Base-by-base conservation (phyloP, 805 yeast species). In the Metschnikowia vanudenii region DNA sequence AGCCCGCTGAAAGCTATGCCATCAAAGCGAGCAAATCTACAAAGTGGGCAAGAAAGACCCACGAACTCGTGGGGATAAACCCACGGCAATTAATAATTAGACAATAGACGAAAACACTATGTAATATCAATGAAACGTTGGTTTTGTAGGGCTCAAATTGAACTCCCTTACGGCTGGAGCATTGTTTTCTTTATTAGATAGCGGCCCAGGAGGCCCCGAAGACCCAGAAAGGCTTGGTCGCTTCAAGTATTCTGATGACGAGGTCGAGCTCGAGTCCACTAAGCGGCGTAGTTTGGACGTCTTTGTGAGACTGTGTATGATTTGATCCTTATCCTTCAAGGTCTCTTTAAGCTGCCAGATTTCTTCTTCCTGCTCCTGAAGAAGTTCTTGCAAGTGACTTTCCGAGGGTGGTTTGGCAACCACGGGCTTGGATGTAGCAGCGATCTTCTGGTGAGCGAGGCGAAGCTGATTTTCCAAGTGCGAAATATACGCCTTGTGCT, bases 271-370 rank as follows among this genome's bases (percentile, higher is more conserved):
- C 12, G 71, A 62, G 34, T 70, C 76, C 9, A 71, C 74, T 28
- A 72, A 53, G 41, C 74, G 59, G 29, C 91, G 74, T 29, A 85
- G 74, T 56, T 82, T 75, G 30, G 80, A 75, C 2, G 88, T 79
- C 38, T 85, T 80, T 30, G 84, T 80, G 46, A 89, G 68, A 1
- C 92, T 89, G 49, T 78, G 80, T 47, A 90, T 86, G 52, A 90
- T 83, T 38, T 82, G 81, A 55, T 89, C 96, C 62, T 89, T 90
- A 52, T 85, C 87, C 38, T 77, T 75, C 32, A 87, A 58, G 37
- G 78, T 73, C 41, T 80, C 84, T 55, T 77, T 76, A 53, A 91
- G 69, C 41, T 82, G 88, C 39, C 66, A 56, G 12, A 90, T 79
- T 57, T 86, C 92, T 39, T 82, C 64, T 88, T 79, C 83, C 54